Base-by-base conservation (phyloP, 805 yeast species). In the Myxozyma udenii region DNA sequence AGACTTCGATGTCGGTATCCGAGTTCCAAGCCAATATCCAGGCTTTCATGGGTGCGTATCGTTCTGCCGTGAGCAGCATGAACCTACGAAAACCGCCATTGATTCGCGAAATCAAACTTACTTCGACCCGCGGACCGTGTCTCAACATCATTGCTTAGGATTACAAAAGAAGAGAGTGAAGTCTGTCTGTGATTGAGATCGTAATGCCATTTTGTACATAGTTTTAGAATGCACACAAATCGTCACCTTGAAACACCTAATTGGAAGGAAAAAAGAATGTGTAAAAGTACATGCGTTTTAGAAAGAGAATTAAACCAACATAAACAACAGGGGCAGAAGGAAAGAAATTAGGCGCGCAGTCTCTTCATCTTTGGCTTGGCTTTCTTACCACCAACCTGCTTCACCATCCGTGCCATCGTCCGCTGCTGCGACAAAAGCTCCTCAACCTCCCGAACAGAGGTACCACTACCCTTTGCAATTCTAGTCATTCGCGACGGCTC, bases 401-500 rank as follows among this genome's bases (percentile, higher is more conserved):
- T 84, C 1, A 96, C 96, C 93, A 91, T 87, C 47, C 83, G 77
- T 0, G 95, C 88, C 95, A 93, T 89, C 84, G 88, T 85, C 68
- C 85, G 80, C 68, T 87, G 95, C 71, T 93, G 98, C 72, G 83
- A 76, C 57, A 91, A 74, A 28, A 91, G 87, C 78, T 89, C 87
- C 68, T 91, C 97, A 25, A 91, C 96, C 61, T 91, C 98, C 4
- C 87, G 80, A 0, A 85, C 95, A 1, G 93, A 74, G 22, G 96
- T 87, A 21, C 98, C 98, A 2, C 96, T 83, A 6, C 98, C 98
- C 60, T 87, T 78, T 0, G 98, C 98, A 3, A 91, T 91, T 62
- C 98, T 78, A 3, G 89, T 79, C 45, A 91, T 80, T 68, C 98
- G 79, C 41, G 83, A 76, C 4, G 98, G 98, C 68, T 90, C 82